These are phyloP conservation scores for Pterulicium gracile DNA, from an alignment of 1,284 basidiomycete genomes.

Conservation along the genomic window DNA sequence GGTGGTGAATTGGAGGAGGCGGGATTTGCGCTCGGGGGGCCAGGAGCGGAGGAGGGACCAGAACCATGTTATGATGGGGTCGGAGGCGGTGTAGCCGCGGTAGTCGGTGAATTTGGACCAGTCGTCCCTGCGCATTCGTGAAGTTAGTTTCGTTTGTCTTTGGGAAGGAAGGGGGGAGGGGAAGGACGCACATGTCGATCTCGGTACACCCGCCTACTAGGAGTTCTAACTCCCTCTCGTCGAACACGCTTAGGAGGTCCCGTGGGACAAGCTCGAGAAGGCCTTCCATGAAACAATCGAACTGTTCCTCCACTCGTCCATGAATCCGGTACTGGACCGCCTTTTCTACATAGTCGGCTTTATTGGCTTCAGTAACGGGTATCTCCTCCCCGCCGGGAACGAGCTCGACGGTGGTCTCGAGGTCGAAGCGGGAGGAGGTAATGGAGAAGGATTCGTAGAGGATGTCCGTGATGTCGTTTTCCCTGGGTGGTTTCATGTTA, in stretches of 20 bases:
- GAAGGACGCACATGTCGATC: conserved; percentile 74
- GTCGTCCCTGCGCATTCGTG: conserved; percentile 47
- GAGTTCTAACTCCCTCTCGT: conserved; percentile 94
- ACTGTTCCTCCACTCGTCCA: conserved; percentile 89
- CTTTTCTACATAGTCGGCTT: conserved; percentile 95
- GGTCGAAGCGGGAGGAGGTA: conserved; percentile 96
- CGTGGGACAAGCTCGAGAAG: conserved; percentile 93
- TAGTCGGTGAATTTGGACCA: conserved; percentile 85
- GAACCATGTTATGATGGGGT: conserved; percentile 99
- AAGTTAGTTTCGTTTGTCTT: no score
- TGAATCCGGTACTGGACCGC: conserved; percentile 94
- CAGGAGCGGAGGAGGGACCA: conserved; percentile 97
- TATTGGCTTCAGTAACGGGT: conserved; percentile 90
- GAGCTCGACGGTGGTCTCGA: conserved; percentile 25
- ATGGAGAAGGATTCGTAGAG: conserved; percentile 93
- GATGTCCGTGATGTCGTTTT: conserved; percentile 91
- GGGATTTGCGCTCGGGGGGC: conserved; percentile 93
- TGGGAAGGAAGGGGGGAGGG: conserved; percentile 3
- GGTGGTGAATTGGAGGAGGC: conserved; percentile 92
- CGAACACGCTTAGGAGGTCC: conserved; percentile 94
- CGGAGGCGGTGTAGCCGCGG: conserved; percentile 75
- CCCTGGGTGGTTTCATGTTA: conserved; percentile 34
- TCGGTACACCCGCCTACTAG: conserved; percentile 99
- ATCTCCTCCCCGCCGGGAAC: neutral
- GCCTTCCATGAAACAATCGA: conserved; percentile 92